A percentile compares a stretch with the other conserved stretches of the same genome.
Conservation (phyloP, 345 rosid species). For the Eucalyptus erythrocorys region DNA sequence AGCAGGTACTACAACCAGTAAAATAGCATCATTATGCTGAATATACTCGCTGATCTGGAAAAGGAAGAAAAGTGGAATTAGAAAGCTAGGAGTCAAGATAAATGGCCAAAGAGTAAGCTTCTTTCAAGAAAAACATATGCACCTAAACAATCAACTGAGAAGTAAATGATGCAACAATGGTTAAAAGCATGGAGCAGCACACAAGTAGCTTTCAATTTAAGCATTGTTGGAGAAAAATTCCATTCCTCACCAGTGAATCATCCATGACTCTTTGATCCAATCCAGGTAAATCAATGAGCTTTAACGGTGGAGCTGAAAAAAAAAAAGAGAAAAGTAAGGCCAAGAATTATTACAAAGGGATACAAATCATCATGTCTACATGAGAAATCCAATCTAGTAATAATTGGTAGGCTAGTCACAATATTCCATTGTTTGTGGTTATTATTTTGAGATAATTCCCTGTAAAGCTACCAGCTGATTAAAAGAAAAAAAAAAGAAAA, state of each 20-base stretch:
- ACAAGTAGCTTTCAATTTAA: background rate
- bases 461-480: background rate
- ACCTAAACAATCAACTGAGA: background rate
- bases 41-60: slow-evolving; percentile 61
- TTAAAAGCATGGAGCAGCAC: background rate
- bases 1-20: slow-evolving; percentile 84
- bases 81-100: background rate
- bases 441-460: background rate
- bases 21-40: slow-evolving; percentile 85
- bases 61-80: background rate
- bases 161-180: background rate
- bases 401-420: background rate
- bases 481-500: background rate
- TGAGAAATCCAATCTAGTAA: background rate
- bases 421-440: background rate
- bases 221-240: background rate
- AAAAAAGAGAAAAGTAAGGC: background rate
- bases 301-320: slow-evolving; percentile 79
- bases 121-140: background rate
- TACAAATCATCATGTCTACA: background rate
- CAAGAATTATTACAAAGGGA: background rate
- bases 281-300: slow-evolving; percentile 91
- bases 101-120: background rate
- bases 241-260: slow-evolving; percentile 63
- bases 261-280: slow-evolving; percentile 87